Percentiles rank a stretch among this genome's conserved stretches.
Evolutionary conservation across 352 stramenopile species (phyloP).

Genomic region (Globisporangium barbulae): DNA sequence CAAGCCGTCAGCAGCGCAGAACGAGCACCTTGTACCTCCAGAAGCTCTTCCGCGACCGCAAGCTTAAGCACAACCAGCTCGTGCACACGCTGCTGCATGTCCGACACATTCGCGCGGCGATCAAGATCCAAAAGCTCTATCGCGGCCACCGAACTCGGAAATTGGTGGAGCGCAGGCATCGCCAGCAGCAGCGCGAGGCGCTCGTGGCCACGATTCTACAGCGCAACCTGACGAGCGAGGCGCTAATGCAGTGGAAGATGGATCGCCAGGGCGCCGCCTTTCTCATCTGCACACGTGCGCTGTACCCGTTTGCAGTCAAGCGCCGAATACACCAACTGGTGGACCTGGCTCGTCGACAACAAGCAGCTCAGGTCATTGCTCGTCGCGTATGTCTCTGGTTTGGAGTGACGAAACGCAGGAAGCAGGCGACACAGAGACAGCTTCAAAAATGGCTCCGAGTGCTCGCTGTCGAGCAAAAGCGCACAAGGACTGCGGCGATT

Average conservation of each 20-base stretch:
- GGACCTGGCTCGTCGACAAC: slow-evolving; percentile 20
- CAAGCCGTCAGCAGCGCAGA: slow-evolving; percentile 24
- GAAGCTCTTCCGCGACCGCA: slow-evolving; percentile 28
- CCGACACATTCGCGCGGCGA: slow-evolving; percentile 28
- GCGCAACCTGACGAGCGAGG: slow-evolving; percentile 36
- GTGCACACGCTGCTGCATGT: slow-evolving; percentile 33
- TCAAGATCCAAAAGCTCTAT: slow-evolving; percentile 39
- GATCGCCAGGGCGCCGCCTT: slow-evolving; percentile 43
- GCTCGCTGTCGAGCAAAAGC: slow-evolving; percentile 24
- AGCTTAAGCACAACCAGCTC: slow-evolving; percentile 36
- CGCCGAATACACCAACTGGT: slow-evolving; percentile 27
- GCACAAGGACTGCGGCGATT: slow-evolving; percentile 20
- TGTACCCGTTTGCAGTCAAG: slow-evolving; percentile 45
- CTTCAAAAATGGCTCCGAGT: slow-evolving; percentile 26
- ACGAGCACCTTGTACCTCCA: slow-evolving; percentile 34
- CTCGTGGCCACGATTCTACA: slow-evolving; percentile 30
- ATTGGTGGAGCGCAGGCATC: slow-evolving; percentile 14
- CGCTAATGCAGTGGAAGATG: slow-evolving; percentile 40
- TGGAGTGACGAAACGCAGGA: slow-evolving; percentile 9
- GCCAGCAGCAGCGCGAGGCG: slow-evolving; percentile 23
- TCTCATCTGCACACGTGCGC: slow-evolving; percentile 32
- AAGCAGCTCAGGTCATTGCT: slow-evolving; percentile 21
- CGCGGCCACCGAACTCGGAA: slow-evolving; percentile 31
- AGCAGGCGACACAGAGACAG: slow-evolving; percentile 14
- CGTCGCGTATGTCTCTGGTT: slow-evolving; percentile 25